Conservation (phyloP, 371 early-diverging fungal species). For the Rhizopus microsporus region DNA sequence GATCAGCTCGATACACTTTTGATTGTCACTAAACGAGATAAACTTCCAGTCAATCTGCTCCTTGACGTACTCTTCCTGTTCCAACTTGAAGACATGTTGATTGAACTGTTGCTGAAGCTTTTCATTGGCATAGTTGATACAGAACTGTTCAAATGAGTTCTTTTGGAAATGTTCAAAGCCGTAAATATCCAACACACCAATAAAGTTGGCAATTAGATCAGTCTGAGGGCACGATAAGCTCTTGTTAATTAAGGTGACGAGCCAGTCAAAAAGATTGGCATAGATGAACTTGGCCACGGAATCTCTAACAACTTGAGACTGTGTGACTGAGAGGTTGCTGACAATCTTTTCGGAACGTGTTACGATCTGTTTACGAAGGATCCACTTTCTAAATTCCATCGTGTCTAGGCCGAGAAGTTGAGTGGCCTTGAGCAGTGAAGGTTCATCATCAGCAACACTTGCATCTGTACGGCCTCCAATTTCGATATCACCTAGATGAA, state of each 20-base stretch:
- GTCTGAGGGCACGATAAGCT: constrained; percentile 64
- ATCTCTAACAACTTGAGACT: constrained; percentile 84
- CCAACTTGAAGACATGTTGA: constrained; percentile 77
- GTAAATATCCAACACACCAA: constrained; percentile 96
- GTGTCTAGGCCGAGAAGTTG: constrained; percentile 74
- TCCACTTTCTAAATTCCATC: constrained; percentile 85
- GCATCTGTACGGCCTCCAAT: constrained; percentile 74
- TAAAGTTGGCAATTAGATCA: constrained; percentile 64
- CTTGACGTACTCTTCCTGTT: constrained; percentile 94
- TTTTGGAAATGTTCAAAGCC: constrained; percentile 97
- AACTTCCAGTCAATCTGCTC: constrained; percentile 92
- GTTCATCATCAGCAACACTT: constrained; percentile 76
- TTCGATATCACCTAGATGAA: constrained; percentile 92
- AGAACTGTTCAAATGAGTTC: constrained; percentile 99
- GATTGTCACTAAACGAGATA: constrained; percentile 98
- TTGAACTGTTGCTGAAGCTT: constrained; percentile 96
- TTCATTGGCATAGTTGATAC: constrained; percentile 98
- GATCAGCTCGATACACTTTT: constrained; percentile 99
- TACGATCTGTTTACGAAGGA: constrained; percentile 88
- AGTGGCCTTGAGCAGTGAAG: constrained; percentile 66
- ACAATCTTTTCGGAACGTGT: constrained; percentile 89
- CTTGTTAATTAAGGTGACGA: constrained; percentile 81
- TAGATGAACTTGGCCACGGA: constrained; percentile 95
- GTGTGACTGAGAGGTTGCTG: constrained; percentile 71
- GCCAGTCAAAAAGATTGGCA: constrained; percentile 91